Conservation (phyloP, 208 protist genomes). For the Acanthamoeba triangularis region DNA sequence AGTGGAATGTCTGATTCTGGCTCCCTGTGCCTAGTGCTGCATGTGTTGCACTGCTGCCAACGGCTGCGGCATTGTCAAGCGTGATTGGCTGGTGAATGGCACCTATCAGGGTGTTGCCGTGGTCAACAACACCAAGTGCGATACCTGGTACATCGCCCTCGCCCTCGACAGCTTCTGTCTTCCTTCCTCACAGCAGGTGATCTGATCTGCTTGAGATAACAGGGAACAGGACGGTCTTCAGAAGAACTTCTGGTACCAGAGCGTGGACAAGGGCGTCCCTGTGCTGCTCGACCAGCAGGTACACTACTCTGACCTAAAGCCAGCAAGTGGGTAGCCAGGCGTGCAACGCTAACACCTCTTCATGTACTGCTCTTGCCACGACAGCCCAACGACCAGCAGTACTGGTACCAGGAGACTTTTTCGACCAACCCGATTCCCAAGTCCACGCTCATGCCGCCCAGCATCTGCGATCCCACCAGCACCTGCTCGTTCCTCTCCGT, state of each 20-base stretch:
- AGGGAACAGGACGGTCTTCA: slow-evolving; percentile 21
- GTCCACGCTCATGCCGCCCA: neutral
- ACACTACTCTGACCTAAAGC: no score
- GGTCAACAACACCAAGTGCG: neutral
- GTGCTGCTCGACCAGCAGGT: neutral
- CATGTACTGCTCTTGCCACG: no score
- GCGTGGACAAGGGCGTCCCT: neutral
- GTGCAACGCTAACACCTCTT: no score
- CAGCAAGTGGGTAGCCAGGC: no score
- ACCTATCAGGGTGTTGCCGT: neutral
- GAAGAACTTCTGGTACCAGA: slow-evolving; percentile 36
- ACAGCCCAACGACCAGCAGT: slow-evolving; percentile 41
- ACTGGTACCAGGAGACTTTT: neutral
- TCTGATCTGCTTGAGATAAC: neutral
- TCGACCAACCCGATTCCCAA: neutral
- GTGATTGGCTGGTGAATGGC: neutral
- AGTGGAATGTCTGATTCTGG: no score
- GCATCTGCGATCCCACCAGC: neutral
- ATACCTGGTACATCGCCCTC: neutral
- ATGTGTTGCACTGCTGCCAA: slow-evolving; percentile 17
- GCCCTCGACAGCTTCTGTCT: no score
- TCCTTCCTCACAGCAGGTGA: no score
- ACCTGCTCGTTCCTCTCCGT: slow-evolving; percentile 13
- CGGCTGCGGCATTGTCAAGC: neutral
- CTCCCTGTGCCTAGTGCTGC: slow-evolving; percentile 2